These are phyloP conservation scores for Butyriboletus loyo DNA, from an alignment of 768 basidiomycete genomes.

Conservation along the genomic window DNA sequence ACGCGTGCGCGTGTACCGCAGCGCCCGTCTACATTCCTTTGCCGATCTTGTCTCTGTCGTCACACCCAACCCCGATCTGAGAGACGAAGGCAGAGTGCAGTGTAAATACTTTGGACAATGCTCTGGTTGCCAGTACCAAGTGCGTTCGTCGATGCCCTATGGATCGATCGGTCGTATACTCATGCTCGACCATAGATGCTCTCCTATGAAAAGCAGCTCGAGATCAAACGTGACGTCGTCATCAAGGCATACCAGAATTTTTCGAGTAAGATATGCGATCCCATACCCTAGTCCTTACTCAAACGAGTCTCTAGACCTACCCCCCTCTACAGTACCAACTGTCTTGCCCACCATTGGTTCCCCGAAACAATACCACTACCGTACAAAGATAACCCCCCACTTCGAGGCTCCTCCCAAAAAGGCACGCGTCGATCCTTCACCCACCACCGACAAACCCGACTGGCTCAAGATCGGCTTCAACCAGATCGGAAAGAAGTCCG, in stretches of 20 bases:
- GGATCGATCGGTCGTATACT: not conserved
- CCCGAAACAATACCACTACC: constrained; percentile 86
- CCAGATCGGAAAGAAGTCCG: constrained; percentile 62
- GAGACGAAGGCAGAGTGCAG: constrained; percentile 62
- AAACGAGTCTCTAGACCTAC: constrained; percentile 39
- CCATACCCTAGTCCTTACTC: constrained; percentile 27
- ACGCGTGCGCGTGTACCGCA: constrained; percentile 66
- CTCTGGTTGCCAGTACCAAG: constrained; percentile 94
- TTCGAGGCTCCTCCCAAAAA: constrained; percentile 74
- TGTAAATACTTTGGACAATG: constrained; percentile 91
- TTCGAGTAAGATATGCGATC: constrained; percentile 35
- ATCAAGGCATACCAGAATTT: constrained; percentile 80
- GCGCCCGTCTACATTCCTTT: constrained; percentile 67
- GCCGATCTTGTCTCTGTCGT: constrained; percentile 72
- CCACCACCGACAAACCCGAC: constrained; percentile 40
- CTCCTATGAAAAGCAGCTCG: constrained; percentile 81
- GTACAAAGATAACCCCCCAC: constrained; percentile 97
- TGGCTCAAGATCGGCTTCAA: constrained; percentile 93
- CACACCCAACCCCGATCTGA: constrained; percentile 55
- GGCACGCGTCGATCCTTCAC: constrained; percentile 10
- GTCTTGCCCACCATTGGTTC: constrained; percentile 79
- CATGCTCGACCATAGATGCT: constrained; percentile 57
- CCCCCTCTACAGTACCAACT: constrained; percentile 53
- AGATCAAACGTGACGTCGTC: constrained; percentile 83
- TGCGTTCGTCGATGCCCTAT: constrained; percentile 24